phyloP scores from a whole-genome alignment of 139 green algal species.

The Zygnema cylindricum region DNA sequence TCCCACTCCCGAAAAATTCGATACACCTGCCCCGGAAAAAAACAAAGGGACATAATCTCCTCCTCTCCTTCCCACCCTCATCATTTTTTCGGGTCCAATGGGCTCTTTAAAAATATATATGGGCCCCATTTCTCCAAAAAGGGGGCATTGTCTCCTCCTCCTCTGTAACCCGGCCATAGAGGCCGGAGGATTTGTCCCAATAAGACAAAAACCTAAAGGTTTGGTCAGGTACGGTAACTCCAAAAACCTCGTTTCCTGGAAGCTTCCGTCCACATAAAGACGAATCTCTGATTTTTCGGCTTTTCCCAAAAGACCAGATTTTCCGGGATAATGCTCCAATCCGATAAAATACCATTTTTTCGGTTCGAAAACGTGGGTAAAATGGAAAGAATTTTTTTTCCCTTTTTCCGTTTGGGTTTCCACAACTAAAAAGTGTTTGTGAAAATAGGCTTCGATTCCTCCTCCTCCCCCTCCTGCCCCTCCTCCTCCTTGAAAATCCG shows the following conservation, averaged over 20 bases:
- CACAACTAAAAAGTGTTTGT: slow-evolving; percentile 60
- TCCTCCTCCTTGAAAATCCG: slow-evolving; percentile 42
- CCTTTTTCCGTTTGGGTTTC: slow-evolving; percentile 32
- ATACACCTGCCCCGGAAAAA: slow-evolving; percentile 20
- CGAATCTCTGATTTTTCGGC: slow-evolving; percentile 41
- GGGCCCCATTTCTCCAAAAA: slow-evolving; percentile 63
- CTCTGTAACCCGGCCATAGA: slow-evolving; percentile 64
- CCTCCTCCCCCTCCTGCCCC: no score
- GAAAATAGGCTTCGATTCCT: slow-evolving; percentile 65
- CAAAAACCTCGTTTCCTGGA: slow-evolving; percentile 53
- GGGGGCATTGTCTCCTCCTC: slow-evolving; percentile 60
- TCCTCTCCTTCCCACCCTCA: slow-evolving; percentile 20
- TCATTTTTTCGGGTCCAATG: slow-evolving; percentile 58
- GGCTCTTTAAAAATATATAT: slow-evolving; percentile 67
- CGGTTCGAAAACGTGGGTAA: slow-evolving; percentile 50
- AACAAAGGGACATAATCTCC: slow-evolving; percentile 49
- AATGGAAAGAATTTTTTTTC: slow-evolving; percentile 54
- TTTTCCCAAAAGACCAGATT: background rate
- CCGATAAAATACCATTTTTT: slow-evolving; percentile 60
- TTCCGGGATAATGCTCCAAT: slow-evolving; percentile 44
- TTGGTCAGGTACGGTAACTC: slow-evolving; percentile 48
- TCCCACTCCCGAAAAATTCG: background rate
- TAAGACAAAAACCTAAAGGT: slow-evolving; percentile 62
- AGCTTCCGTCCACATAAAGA: slow-evolving; percentile 62
- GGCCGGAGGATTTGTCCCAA: slow-evolving; percentile 66